Evolutionary conservation across 2,329 filamentous ascomycete species (phyloP), one percentile per base, ranked within the genome.

Genomic region (Septoria linicola): DNA sequence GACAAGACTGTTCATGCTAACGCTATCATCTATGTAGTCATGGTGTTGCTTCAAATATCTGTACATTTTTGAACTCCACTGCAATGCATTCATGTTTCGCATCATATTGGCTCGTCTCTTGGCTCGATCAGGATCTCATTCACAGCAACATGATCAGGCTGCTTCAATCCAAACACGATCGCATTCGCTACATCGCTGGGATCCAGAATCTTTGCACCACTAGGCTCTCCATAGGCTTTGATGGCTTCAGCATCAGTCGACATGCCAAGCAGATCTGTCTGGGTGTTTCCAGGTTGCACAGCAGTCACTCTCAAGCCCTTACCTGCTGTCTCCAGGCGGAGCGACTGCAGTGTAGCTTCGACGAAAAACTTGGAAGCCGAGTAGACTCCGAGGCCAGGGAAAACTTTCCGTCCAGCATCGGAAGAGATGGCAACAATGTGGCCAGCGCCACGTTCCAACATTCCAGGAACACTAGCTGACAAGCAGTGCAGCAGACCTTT

Each of bases 291-390:
- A 0, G 88, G 88, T 72, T 92, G 88, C 2, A 92, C 77, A 30
- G 80, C 76, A 0, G 87, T 90, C 34, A 92, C 86, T 1, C 87
- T 77, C 41, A 92, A 70, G 0, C 88, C 88, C 0, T 80, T 80
- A 0, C 85, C 86, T 0, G 84, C 87, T 0, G 87, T 91, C 75
- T 92, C 88, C 6, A 91, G 71, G 7, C 88, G 81, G 59, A 92
- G 70, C 25, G 77, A 77, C 69, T 91, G 87, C n/a, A 92, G 76
- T 0, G 87, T 87, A 1, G 86, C 87, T 68, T 92, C 88, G 48
- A 92, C 86, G 66, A 92, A 92, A 78, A 91, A 89, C 68, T 92
- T 92, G 70, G 81, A 86, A 20, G 85, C 88, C 0, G 85, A 89
- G 76, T 92, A 92, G 30, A 92, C 87, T 45, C 88, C 88, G 10